Base-by-base conservation (phyloP, 768 basidiomycete genomes). In the Phallus indusiatus region DNA sequence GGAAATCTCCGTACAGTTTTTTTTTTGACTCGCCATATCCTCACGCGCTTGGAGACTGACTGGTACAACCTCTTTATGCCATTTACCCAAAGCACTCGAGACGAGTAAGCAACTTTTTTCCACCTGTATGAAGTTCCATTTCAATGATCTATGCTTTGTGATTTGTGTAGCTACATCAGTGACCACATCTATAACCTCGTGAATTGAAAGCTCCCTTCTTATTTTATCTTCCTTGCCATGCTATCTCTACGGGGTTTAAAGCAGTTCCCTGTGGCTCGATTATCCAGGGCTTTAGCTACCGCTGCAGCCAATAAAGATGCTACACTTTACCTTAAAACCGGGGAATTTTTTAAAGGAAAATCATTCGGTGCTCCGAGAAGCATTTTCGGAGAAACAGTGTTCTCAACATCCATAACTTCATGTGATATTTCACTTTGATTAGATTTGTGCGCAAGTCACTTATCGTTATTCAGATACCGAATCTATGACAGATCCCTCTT, bases 401-500 rank as follows among this genome's bases (percentile, higher is more conserved):
- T 99, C 73, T 95, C 93, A 14, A 99, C 96, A 34, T 94, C 93
- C 47, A 99, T 99, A 71, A 99, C 96, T 0, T 96, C 94, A 46
- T 99, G 94, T 93, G 62, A 65, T 88, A 77, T 9, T 4, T 55
- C 24, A n/a, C 56, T 59, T 55, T 20, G 33, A 12, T 36, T 28
- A 54, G 7, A 52, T 17, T 33, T 58, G 35, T 12, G 16, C 47
- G 48, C 33, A 42, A 42, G 28, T 35, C 1, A 33, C 55, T 61
- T 46, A 56, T 53, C 34, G 53, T 63, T 55, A 56, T 58, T 62
- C 68, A 95, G 94, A 99, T 71, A 98, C 95, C 51, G 96, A 99
- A 74, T 96, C 93, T 8, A 97, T 99, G 96, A 99, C 96, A 37
- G 96, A 99, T 71, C 96, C 96, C 7, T 98, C 96, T 8, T 98